phyloP scores from a whole-genome alignment of 2,329 filamentous ascomycete species.

The Neofusicoccum cordaticola region DNA sequence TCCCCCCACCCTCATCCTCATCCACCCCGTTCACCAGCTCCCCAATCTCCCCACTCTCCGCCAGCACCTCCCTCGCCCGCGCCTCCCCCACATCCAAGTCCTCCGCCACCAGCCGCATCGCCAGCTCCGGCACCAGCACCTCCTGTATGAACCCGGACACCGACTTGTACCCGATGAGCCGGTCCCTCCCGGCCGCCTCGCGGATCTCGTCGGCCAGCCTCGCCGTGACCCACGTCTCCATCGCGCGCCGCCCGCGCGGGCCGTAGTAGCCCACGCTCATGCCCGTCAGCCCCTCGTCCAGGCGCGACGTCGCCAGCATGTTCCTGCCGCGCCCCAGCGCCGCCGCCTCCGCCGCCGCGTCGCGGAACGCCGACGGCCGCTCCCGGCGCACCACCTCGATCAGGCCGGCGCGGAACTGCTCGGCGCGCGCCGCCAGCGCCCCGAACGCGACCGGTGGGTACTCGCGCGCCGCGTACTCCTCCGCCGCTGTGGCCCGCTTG shows the following conservation, averaged over 20 bases:
- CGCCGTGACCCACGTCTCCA: slow-evolving; percentile 53
- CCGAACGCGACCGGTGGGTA: slow-evolving; percentile 75
- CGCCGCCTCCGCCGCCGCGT: slow-evolving; percentile 54
- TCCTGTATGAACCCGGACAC: slow-evolving; percentile 37
- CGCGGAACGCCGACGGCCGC: slow-evolving; percentile 58
- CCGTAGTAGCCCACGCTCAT: slow-evolving; percentile 79
- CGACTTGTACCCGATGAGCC: slow-evolving; percentile 28
- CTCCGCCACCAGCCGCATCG: slow-evolving; percentile 55
- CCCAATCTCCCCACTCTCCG: slow-evolving; percentile 66
- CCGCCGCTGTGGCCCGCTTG: slow-evolving; percentile 28
- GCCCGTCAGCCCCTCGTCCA: slow-evolving; percentile 40
- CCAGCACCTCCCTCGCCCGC: slow-evolving; percentile 55
- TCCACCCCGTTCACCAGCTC: slow-evolving; percentile 65
- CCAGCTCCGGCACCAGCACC: slow-evolving; percentile 70
- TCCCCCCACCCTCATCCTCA: slow-evolving; percentile 56
- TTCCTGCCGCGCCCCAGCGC: slow-evolving; percentile 59
- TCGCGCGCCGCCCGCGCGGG: slow-evolving; percentile 65
- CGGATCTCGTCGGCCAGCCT: slow-evolving; percentile 29
- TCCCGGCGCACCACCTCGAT: slow-evolving; percentile 59
- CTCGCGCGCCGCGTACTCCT: slow-evolving; percentile 50
- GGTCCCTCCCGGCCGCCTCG: slow-evolving; percentile 24
- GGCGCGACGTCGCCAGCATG: slow-evolving; percentile 52
- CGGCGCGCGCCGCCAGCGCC: slow-evolving; percentile 57
- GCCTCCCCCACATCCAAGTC: slow-evolving; percentile 52
- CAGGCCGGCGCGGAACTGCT: slow-evolving; percentile 55